phyloP scores from a whole-genome alignment of 2,329 filamentous ascomycete genomes.

The Colletotrichum eremochloae region DNA sequence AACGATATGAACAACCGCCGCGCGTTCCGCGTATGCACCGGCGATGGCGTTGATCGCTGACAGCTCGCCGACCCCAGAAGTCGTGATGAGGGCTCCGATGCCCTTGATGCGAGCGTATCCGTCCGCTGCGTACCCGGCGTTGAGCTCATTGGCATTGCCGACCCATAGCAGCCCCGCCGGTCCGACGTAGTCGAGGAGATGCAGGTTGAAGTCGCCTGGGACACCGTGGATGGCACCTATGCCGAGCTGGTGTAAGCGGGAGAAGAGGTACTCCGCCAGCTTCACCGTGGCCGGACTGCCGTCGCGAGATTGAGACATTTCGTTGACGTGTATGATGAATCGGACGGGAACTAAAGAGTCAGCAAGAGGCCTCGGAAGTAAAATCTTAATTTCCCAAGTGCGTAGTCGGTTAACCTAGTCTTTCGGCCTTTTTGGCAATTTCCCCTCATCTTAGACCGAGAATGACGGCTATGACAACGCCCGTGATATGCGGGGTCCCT shows the following conservation, averaged over 20 bases:
- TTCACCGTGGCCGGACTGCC: slow-evolving; percentile 47
- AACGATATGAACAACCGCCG: slow-evolving; percentile 70
- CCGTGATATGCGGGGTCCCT: background rate
- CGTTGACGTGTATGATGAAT: background rate
- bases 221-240: slow-evolving; percentile 68
- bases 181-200: slow-evolving; percentile 53
- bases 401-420: background rate
- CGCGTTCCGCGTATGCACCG: slow-evolving; percentile 69
- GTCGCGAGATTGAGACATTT: background rate
- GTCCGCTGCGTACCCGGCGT: slow-evolving; percentile 69
- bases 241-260: slow-evolving; percentile 69
- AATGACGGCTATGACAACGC: background rate
- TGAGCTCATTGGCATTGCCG: slow-evolving; percentile 70
- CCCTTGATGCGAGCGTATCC: slow-evolving; percentile 69
- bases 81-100: slow-evolving; percentile 65
- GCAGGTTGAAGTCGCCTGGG: slow-evolving; percentile 58
- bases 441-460: slow-evolving; percentile 19
- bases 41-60: slow-evolving; percentile 72
- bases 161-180: slow-evolving; percentile 57
- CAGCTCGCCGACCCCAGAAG: slow-evolving; percentile 70
- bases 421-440: background rate
- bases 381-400: background rate
- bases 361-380: background rate
- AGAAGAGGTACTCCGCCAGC: slow-evolving; percentile 73
- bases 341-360: background rate